Percentiles rank a stretch among this genome's conserved stretches.
Conservation (phyloP, 2,329 filamentous ascomycete species). For the Fusarium proliferatum region DNA sequence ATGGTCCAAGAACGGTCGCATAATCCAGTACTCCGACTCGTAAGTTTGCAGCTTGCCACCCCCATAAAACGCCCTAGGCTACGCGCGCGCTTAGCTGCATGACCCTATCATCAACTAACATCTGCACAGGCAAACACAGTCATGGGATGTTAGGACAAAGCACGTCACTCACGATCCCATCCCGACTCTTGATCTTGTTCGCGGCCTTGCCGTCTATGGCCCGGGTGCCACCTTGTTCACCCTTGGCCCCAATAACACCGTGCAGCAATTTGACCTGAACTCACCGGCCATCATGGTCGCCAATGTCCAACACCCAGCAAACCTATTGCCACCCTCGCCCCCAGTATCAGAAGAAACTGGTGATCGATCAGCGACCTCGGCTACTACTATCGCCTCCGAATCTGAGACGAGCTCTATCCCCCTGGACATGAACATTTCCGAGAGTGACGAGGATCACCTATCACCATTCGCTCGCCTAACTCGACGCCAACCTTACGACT, state of each 20-base stretch:
- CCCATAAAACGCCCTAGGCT: conserved; percentile 44
- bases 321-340: conserved; percentile 81
- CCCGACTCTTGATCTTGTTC: conserved; percentile 83
- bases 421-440: conserved; percentile 70
- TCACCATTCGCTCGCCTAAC: conserved; percentile 81
- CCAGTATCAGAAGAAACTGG: conserved; percentile 81
- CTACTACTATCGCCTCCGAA: conserved; percentile 62
- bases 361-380: conserved; percentile 60
- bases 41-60: conserved; percentile 61
- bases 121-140: conserved; percentile 78
- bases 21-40: conserved; percentile 92
- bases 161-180: conserved; percentile 91
- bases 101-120: conserved; percentile 49
- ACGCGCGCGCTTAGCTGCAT: conserved; percentile 61
- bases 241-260: conserved; percentile 84
- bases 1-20: conserved; percentile 98
- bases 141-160: conserved; percentile 99
- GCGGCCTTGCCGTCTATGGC: conserved; percentile 87
- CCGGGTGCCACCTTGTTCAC: conserved; percentile 94
- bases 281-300: conserved; percentile 82
- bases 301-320: conserved; percentile 87
- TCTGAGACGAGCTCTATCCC: conserved; percentile 66
- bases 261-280: conserved; percentile 96
- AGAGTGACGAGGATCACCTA: conserved; percentile 81
- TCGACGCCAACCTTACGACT: conserved; percentile 71